Conservation (phyloP, 345 rosid species). For the Sapria himalayana region DNA sequence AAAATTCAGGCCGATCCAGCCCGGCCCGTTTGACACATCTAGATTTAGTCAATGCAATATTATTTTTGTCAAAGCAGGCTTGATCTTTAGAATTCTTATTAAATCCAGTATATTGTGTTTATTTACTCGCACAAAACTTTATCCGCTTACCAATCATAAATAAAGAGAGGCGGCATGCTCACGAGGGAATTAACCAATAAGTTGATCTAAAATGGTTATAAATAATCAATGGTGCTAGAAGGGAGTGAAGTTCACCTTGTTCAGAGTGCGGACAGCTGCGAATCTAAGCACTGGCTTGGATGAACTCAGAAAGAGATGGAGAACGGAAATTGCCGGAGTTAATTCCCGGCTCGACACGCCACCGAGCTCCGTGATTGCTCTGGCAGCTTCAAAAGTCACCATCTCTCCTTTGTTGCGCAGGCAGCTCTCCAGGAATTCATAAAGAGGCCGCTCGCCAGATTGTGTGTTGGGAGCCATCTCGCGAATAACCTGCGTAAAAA, state of each 20-base stretch:
- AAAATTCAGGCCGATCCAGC: too few relatives aligned
- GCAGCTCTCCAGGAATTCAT: conserved; percentile 89
- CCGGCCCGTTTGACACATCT: too few relatives aligned
- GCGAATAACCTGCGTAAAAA: conserved; percentile 48
- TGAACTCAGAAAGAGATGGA: conserved; percentile 91
- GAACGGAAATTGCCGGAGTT: conserved; percentile 95
- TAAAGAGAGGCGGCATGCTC: too few relatives aligned
- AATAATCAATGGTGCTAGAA: neutral
- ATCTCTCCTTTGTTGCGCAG: conserved; percentile 95
- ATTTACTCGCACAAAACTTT: too few relatives aligned
- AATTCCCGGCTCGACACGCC: conserved; percentile 82
- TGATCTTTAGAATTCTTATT: too few relatives aligned
- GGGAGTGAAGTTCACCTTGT: conserved; percentile 35
- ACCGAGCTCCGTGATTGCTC: conserved; percentile 95
- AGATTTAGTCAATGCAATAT: too few relatives aligned
- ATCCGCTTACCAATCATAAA: too few relatives aligned
- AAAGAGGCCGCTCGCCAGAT: conserved; percentile 83
- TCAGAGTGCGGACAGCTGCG: conserved; percentile 94
- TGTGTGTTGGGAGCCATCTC: conserved; percentile 55
- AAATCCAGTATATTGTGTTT: too few relatives aligned
- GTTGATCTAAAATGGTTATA: too few relatives aligned
- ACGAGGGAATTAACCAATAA: too few relatives aligned
- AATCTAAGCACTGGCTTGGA: conserved; percentile 93
- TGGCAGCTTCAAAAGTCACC: conserved; percentile 97
- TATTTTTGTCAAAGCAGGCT: too few relatives aligned